Conservation (phyloP, 208 protist species). For the Tritrichomonas foetus region DNA sequence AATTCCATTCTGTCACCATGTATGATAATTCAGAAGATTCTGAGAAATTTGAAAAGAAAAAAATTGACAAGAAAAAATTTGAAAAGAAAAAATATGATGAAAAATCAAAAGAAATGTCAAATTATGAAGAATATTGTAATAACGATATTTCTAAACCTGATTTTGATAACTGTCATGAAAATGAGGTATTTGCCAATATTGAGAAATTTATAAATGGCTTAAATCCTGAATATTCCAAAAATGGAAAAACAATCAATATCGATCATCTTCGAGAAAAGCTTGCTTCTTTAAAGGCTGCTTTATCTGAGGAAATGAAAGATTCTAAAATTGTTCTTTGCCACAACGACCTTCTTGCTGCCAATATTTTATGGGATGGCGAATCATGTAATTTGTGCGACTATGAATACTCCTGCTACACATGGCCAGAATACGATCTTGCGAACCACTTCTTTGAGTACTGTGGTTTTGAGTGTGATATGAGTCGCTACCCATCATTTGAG, state of each 20-base stretch:
- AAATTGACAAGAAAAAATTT: too few relatives aligned
- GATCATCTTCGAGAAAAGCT: not conserved
- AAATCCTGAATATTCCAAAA: not conserved
- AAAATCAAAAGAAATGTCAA: too few relatives aligned
- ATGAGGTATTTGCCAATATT: not conserved
- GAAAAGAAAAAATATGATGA: too few relatives aligned
- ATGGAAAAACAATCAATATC: not conserved
- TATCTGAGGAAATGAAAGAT: not conserved
- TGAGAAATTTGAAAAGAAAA: too few relatives aligned
- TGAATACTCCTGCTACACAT: conserved; percentile 26
- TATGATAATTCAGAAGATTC: too few relatives aligned
- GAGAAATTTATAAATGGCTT: not conserved
- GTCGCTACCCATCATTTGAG: not conserved
- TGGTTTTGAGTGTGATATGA: not conserved
- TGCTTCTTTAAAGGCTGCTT: not conserved
- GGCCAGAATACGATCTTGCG: conserved; percentile 12
- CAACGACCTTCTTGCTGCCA: conserved; percentile 1
- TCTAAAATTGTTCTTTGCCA: not conserved
- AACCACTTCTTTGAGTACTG: conserved; percentile 32
- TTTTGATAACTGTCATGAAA: not conserved
- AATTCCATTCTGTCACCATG: not conserved
- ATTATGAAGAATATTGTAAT: too few relatives aligned
- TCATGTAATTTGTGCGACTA: not conserved
- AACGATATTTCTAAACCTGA: not conserved
- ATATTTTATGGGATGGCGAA: conserved; percentile 11